Percentiles rank a stretch among this genome's conserved stretches.
These are phyloP conservation scores for Daldinia vernicosa DNA, from an alignment of 495 filamentous ascomycete genomes.

Conservation along the genomic window DNA sequence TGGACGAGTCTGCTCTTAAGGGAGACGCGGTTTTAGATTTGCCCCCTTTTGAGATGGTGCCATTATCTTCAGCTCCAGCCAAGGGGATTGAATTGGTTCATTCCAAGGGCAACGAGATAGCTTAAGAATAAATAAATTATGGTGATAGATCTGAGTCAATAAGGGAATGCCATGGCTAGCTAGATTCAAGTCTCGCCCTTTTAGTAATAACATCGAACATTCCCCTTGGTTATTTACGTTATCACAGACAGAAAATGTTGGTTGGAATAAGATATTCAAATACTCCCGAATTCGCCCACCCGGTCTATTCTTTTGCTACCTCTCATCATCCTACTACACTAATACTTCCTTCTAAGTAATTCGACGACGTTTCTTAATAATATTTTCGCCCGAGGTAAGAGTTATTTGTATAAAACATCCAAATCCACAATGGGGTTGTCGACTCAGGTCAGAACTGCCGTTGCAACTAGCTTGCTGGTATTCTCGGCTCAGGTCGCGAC, in stretches of 20 bases:
- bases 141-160: background rate
- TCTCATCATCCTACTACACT: background rate
- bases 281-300: background rate
- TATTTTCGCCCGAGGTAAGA: background rate
- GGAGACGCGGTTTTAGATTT: background rate
- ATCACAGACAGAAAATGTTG: background rate
- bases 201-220: background rate
- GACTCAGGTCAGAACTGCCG: conserved; percentile 30
- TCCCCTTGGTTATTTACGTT: background rate
- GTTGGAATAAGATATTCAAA: background rate
- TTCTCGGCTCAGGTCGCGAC: conserved; percentile 21
- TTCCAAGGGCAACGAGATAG: background rate
- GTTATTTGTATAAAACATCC: background rate
- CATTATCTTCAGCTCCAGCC: background rate
- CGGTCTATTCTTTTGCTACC: background rate
- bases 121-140: background rate
- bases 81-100: background rate
- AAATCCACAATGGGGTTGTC: conserved; percentile 40
- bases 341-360: background rate
- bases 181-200: background rate
- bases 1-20: background rate
- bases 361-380: background rate
- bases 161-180: background rate
- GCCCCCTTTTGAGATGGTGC: background rate
- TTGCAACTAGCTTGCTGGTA: conserved; percentile 41